phyloP scores from a whole-genome alignment of 805 yeast genomes.

The Wickerhamiella alocasiicola region DNA sequence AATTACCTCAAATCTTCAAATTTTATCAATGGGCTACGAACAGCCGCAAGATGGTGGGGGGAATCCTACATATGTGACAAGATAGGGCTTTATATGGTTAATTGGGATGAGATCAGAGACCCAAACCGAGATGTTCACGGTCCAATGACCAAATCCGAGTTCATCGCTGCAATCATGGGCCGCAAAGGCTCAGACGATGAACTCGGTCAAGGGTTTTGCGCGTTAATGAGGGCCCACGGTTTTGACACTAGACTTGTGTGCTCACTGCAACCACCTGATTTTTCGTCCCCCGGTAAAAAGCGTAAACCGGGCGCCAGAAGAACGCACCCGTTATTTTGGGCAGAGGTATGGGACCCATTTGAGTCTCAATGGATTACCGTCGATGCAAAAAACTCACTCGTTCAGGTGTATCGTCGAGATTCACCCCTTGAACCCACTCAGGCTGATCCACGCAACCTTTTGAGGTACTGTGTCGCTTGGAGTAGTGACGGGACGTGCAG shows the following conservation, averaged over 20 bases:
- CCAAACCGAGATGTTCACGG: conserved; percentile 17
- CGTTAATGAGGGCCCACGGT: conserved; percentile 56
- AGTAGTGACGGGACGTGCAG: conserved; percentile 51
- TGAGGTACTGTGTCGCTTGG: conserved; percentile 68
- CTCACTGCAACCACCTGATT: conserved; percentile 87
- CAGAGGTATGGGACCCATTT: conserved; percentile 79
- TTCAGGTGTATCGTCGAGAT: conserved; percentile 49
- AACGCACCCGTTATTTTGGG: conserved; percentile 75
- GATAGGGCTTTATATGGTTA: conserved; percentile 31
- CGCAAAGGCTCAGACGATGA: conserved; percentile 64
- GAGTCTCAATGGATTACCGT: conserved; percentile 68
- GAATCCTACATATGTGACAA: conserved; percentile 38
- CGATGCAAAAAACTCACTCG: conserved; percentile 57
- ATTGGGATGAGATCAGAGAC: conserved; percentile 37
- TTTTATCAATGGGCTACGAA: conserved; percentile 65
- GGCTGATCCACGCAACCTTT: conserved; percentile 41
- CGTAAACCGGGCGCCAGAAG: conserved; percentile 9
- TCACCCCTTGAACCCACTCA: conserved; percentile 64
- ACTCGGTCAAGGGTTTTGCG: conserved; percentile 79
- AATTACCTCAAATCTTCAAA: conserved; percentile 46
- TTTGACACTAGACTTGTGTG: conserved; percentile 63
- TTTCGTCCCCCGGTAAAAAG: conserved; percentile 31
- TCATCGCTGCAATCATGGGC: conserved; percentile 32
- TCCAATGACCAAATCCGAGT: conserved; percentile 31
- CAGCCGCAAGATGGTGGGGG: conserved; percentile 51